phyloP scores from a whole-genome alignment of 2,329 filamentous ascomycete genomes.

The Rutstroemia sp. region DNA sequence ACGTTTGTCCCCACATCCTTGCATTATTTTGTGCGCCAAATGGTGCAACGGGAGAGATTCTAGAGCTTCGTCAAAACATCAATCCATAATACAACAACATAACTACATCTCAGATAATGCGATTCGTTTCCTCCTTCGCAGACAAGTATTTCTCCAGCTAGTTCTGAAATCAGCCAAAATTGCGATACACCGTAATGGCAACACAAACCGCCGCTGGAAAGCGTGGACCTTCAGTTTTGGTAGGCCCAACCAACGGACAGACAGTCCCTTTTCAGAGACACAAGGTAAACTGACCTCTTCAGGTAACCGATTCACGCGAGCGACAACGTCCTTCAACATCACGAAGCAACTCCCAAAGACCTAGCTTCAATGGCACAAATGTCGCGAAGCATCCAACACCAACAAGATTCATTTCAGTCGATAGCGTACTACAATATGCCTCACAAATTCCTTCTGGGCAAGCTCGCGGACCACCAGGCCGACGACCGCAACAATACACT shows the following conservation, averaged over 20 bases:
- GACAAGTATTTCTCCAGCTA: neutral
- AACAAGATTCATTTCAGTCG: slow-evolving; percentile 79
- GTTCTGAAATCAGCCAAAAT: neutral
- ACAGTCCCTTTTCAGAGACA: neutral
- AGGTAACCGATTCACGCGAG: slow-evolving; percentile 54
- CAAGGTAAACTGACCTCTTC: slow-evolving; percentile 13
- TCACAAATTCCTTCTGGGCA: slow-evolving; percentile 94
- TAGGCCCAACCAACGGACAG: slow-evolving; percentile 29
- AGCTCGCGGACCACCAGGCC: slow-evolving; percentile 59
- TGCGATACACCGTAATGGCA: slow-evolving; percentile 16
- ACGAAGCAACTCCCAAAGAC: slow-evolving; percentile 29
- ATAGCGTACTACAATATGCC: slow-evolving; percentile 89
- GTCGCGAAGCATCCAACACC: slow-evolving; percentile 33
- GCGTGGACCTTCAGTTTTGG: slow-evolving; percentile 54
- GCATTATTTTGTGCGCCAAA: neutral
- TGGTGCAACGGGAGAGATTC: neutral
- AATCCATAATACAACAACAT: neutral
- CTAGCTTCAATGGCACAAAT: slow-evolving; percentile 23
- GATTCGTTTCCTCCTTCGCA: no score
- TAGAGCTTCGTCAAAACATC: neutral
- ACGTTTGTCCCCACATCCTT: slow-evolving; percentile 2
- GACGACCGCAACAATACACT: slow-evolving; percentile 38
- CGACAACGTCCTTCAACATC: slow-evolving; percentile 38
- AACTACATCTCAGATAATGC: no score
- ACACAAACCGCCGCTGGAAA: slow-evolving; percentile 32